These are phyloP conservation scores for Pestalotiopsis sp. DNA, from an alignment of 2,329 filamentous ascomycete genomes.

Conservation along the genomic window DNA sequence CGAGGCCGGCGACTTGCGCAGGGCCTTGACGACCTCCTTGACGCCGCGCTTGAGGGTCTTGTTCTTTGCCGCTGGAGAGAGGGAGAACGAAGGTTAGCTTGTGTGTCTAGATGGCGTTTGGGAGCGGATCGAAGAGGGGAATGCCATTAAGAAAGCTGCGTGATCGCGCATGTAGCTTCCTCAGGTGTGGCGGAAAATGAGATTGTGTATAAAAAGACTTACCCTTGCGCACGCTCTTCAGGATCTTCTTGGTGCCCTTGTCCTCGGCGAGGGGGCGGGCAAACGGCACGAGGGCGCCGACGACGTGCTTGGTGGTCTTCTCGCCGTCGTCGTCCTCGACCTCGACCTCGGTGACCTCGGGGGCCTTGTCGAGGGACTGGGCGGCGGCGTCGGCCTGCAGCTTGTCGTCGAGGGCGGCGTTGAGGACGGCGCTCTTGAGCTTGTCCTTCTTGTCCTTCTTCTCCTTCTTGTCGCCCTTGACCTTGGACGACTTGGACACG, in stretches of 20 bases:
- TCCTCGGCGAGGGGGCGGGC: conserved; percentile 80
- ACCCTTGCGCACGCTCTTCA: conserved; percentile 62
- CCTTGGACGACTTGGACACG: conserved; percentile 59
- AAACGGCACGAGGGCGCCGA: conserved; percentile 76
- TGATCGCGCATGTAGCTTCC: too few species aligned
- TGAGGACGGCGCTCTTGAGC: conserved; percentile 57
- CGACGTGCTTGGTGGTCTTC: conserved; percentile 45
- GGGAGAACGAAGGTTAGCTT: conserved; percentile 19
- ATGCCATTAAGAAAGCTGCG: too few species aligned
- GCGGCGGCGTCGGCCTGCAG: conserved; percentile 56
- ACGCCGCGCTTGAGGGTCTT: conserved; percentile 97
- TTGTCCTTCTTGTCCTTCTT: conserved; percentile 73
- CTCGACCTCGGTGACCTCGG: conserved; percentile 44
- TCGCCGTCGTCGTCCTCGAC: conserved; percentile 45
- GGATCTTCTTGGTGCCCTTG: conserved; percentile 69
- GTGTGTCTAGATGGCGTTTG: background rate
- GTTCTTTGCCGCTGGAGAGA: conserved; percentile 78
- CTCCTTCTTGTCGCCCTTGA: conserved; percentile 61
- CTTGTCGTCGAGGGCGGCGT: conserved; percentile 66
- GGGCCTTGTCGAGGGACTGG: conserved; percentile 44
- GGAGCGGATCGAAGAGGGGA: too few species aligned
- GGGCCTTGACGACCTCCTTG: conserved; percentile 97
- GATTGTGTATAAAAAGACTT: conserved; percentile 23
- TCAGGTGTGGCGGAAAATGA: background rate
- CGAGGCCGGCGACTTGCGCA: conserved; percentile 83